phyloP scores from a whole-genome alignment of 306 rosid genomes.

The Oxytropis ochrocephala region DNA sequence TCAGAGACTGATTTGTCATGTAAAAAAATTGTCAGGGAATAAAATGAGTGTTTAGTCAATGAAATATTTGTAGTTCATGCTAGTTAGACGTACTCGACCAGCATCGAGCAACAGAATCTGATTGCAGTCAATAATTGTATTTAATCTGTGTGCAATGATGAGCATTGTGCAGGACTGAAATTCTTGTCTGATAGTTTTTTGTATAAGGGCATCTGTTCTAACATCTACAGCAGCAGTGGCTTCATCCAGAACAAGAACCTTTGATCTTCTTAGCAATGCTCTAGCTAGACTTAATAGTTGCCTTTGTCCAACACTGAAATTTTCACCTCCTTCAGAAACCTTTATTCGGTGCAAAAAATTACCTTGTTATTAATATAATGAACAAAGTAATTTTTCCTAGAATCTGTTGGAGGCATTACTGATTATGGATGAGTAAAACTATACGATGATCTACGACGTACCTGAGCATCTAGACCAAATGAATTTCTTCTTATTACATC shows the following conservation, averaged over 20 bases:
- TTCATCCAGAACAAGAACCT: slow-evolving; percentile 89
- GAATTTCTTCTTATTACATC: slow-evolving; percentile 60
- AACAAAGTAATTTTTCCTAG: background rate
- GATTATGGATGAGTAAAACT: too few species aligned
- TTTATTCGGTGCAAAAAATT: slow-evolving; percentile 27
- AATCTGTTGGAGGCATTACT: background rate
- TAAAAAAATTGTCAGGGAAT: too few species aligned
- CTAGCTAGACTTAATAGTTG: slow-evolving; percentile 83
- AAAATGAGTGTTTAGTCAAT: too few species aligned
- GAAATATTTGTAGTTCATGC: background rate
- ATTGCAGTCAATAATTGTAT: slow-evolving; percentile 74
- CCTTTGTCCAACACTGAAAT: slow-evolving; percentile 91
- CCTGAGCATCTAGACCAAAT: slow-evolving; percentile 84
- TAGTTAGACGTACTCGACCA: slow-evolving; percentile 54
- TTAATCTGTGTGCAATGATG: slow-evolving; percentile 88
- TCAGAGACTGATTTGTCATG: too few species aligned
- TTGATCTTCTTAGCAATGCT: slow-evolving; percentile 78
- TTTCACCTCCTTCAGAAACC: slow-evolving; percentile 89
- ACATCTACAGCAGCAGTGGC: slow-evolving; percentile 96
- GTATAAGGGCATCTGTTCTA: slow-evolving; percentile 77
- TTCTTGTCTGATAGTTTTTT: slow-evolving; percentile 81
- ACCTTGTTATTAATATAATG: background rate
- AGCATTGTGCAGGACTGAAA: slow-evolving; percentile 84
- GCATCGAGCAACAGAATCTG: slow-evolving; percentile 65
- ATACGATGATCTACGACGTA: too few species aligned